phyloP scores from a whole-genome alignment of 2,329 filamentous ascomycete genomes.

The Cladobotryum mycophilum region DNA sequence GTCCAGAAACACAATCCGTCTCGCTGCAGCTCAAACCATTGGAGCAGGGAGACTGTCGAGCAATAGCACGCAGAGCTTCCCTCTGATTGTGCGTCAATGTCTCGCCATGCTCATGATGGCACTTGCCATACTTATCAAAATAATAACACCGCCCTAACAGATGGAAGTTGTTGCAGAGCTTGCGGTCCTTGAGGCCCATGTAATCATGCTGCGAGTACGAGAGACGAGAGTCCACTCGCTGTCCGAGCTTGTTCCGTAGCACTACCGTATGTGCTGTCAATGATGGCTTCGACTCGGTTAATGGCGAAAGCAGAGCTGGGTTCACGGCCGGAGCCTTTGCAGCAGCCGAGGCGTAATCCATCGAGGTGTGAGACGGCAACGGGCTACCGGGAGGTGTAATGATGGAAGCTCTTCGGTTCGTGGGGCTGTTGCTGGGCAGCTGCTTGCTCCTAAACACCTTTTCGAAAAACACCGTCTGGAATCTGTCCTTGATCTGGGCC shows the following conservation, averaged over 20 bases:
- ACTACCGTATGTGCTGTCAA: not conserved
- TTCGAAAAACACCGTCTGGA: conserved; percentile 19
- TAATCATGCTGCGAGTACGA: conserved; percentile 16
- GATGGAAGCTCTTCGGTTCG: conserved; percentile 15
- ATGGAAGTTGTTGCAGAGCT: conserved; percentile 29
- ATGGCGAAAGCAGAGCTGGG: not conserved
- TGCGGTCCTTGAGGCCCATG: conserved; percentile 20
- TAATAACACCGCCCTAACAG: conserved; percentile 20
- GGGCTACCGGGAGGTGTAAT: conserved; percentile 16
- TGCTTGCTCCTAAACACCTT: conserved; percentile 21
- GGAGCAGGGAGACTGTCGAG: conserved; percentile 23
- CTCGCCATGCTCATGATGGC: conserved; percentile 22
- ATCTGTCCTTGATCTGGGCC: conserved; percentile 23
- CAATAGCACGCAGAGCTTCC: conserved; percentile 24
- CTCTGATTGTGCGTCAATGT: conserved; percentile 17
- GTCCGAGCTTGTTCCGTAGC: conserved; percentile 19
- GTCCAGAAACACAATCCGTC: conserved; percentile 16
- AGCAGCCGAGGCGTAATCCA: conserved; percentile 15
- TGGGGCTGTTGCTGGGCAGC: conserved; percentile 12
- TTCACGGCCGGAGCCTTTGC: conserved; percentile 2
- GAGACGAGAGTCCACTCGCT: conserved; percentile 23
- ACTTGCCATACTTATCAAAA: conserved; percentile 12
- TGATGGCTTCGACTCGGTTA: not conserved
- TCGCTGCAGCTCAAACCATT: conserved; percentile 22
- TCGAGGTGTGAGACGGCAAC: not conserved